Base-by-base conservation (phyloP, 306 rosid species). In the Dalbergia oliveri region DNA sequence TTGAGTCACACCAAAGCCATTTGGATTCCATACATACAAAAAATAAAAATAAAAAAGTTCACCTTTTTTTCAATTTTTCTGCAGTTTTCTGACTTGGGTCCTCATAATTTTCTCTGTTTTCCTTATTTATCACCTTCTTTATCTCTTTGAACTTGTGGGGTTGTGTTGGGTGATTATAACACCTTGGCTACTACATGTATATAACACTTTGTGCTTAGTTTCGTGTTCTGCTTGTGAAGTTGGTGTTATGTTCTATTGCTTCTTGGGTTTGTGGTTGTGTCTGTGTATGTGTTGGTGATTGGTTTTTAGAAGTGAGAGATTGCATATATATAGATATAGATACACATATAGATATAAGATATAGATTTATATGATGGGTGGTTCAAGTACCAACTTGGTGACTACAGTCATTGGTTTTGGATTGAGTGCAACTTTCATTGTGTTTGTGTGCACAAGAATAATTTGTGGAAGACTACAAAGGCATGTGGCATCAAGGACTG, bases 401-500 rank as follows among this genome's bases (percentile, higher is more conserved):
- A 95, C 93, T 31, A 90, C 97, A 78, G 68, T 89, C 21, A 84
- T 95, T 81, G 99, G 99, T 56, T 95, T 95, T 86, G 99, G 96
- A 53, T 81, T 95, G 89, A 95, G 99, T 84, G 96, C 97, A 45
- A 90, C 97, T 61, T 95, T 95, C 86, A 95, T 95, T 66, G 91
- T 95, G 21, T 95, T 95, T 83, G 95, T 95, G 4, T 95, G 99
- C 79, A 78, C 99, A n/a, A 93, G 97, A 91, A 85, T 95, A 78
- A 88, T 95, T 63, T 95, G 98, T 85, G 97, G 94, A 45, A 91
- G 99, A 84, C 74, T 93, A 23, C 76, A 94, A 70, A 76, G 88
- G 34, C 44, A 60, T 72, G 31, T 77, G 8, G 84, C 88, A 58
- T 78, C 94, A 49, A 53, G 88, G 61, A 89, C 87, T 77, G 82